phyloP scores from a whole-genome alignment of 2,329 filamentous ascomycete species.

The Sporothrix humicola region DNA sequence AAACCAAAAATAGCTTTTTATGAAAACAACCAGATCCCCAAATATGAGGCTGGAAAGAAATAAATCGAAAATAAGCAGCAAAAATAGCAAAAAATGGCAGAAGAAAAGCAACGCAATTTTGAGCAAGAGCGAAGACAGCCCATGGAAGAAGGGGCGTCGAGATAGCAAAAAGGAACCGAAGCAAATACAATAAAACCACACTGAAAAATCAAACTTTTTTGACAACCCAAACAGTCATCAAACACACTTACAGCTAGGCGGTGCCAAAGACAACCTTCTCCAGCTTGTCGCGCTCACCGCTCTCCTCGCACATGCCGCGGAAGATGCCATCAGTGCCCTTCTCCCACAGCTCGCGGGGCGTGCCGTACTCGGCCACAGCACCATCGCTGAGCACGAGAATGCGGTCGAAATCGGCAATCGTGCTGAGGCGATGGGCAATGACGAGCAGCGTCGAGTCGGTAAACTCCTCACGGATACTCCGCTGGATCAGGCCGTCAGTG shows the following conservation, averaged over 20 bases:
- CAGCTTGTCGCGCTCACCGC: constrained; percentile 62
- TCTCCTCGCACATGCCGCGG: constrained; percentile 66
- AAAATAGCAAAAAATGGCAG: not conserved
- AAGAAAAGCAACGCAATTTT: not conserved
- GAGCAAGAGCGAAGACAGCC: not conserved
- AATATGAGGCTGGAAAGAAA: not conserved
- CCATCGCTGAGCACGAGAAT: constrained; percentile 75
- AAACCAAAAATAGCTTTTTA: constrained; percentile 4
- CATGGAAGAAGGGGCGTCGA: not conserved
- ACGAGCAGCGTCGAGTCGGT: constrained; percentile 71
- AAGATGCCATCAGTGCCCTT: constrained; percentile 60
- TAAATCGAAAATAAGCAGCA: not conserved
- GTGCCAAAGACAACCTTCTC: constrained; percentile 52
- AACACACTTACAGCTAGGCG: constrained; percentile 21
- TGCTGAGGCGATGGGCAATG: constrained; percentile 77
- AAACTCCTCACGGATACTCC: constrained; percentile 74
- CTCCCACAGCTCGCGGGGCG: constrained; percentile 66
- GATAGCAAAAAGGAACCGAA: not conserved
- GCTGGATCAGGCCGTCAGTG: constrained; percentile 75
- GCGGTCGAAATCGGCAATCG: constrained; percentile 77
- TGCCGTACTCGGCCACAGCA: constrained; percentile 69
- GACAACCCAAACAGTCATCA: not conserved
- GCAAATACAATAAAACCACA: constrained; percentile 12
- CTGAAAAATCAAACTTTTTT: not conserved
- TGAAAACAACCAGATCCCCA: not conserved